phyloP scores from a whole-genome alignment of 2,329 filamentous ascomycete species.

The Microthyrium microscopicum region DNA sequence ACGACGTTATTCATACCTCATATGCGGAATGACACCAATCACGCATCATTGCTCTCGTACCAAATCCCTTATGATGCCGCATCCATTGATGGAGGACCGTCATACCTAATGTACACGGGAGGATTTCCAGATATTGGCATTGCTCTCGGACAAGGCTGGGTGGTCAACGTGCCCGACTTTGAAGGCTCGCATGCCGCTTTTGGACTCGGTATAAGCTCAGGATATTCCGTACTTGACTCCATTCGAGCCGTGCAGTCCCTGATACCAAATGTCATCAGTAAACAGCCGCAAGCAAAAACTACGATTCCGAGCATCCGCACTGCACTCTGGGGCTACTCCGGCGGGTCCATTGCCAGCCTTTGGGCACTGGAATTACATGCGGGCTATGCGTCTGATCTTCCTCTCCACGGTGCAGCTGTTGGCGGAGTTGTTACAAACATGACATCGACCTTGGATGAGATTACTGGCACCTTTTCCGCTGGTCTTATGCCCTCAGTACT shows the following conservation, averaged over 20 bases:
- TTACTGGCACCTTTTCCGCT: slow-evolving; percentile 13
- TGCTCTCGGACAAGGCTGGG: slow-evolving; percentile 12
- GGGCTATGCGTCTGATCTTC: slow-evolving; percentile 15
- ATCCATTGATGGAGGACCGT: slow-evolving; percentile 9
- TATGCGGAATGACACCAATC: background rate
- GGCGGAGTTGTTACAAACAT: slow-evolving; percentile 18
- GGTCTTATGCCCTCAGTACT: slow-evolving; percentile 12
- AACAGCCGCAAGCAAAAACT: slow-evolving; percentile 9
- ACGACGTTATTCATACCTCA: slow-evolving; percentile 4
- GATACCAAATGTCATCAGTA: background rate
- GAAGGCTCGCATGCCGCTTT: slow-evolving; percentile 14
- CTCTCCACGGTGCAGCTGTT: slow-evolving; percentile 15
- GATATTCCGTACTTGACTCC: slow-evolving; percentile 14
- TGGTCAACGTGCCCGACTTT: slow-evolving; percentile 13
- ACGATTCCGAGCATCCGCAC: background rate
- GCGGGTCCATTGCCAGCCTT: slow-evolving; percentile 13
- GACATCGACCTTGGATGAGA: slow-evolving; percentile 11
- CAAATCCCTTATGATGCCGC: slow-evolving; percentile 12
- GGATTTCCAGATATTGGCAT: background rate
- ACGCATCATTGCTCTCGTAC: slow-evolving; percentile 8
- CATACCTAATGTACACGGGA: slow-evolving; percentile 7
- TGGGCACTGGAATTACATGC: slow-evolving; percentile 15
- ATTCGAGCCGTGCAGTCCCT: slow-evolving; percentile 14
- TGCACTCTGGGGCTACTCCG: slow-evolving; percentile 14
- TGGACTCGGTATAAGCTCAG: slow-evolving; percentile 12